Evolutionary conservation across 306 rosid genomes (phyloP).

Genomic region (Bauhinia variegata): DNA sequence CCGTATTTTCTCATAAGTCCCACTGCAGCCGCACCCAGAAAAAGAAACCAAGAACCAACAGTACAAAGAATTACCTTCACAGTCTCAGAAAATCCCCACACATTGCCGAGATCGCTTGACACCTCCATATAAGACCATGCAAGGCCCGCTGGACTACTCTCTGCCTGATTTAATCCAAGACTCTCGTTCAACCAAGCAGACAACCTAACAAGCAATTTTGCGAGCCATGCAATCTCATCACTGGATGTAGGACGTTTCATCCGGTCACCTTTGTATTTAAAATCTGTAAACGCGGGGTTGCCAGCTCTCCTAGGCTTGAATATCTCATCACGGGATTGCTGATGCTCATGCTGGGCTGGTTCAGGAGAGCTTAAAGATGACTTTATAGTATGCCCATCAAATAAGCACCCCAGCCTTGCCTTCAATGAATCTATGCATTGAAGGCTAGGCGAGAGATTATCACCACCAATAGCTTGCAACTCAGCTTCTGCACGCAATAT

Average conservation of each 20-base stretch:
- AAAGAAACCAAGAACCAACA: slow-evolving; percentile 71
- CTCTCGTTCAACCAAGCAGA: slow-evolving; percentile 74
- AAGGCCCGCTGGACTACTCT: slow-evolving; percentile 40
- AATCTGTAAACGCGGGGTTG: slow-evolving; percentile 37
- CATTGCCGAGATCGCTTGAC: slow-evolving; percentile 43
- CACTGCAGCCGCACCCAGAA: slow-evolving; percentile 52
- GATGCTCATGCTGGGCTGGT: slow-evolving; percentile 35
- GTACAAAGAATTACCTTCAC: slow-evolving; percentile 59
- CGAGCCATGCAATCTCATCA: slow-evolving; percentile 85
- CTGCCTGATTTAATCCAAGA: slow-evolving; percentile 65
- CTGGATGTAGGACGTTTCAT: slow-evolving; percentile 83
- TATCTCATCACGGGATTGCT: slow-evolving; percentile 61
- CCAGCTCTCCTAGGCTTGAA: slow-evolving; percentile 81
- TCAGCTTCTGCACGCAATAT: slow-evolving; percentile 87
- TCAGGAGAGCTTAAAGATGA: slow-evolving; percentile 49
- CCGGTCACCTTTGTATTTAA: slow-evolving; percentile 92
- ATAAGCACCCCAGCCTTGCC: slow-evolving; percentile 58
- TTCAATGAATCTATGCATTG: slow-evolving; percentile 71
- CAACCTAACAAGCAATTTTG: slow-evolving; percentile 63
- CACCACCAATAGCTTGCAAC: slow-evolving; percentile 65
- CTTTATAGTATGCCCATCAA: slow-evolving; percentile 55
- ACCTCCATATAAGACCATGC: slow-evolving; percentile 58
- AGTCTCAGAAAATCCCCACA: slow-evolving; percentile 59
- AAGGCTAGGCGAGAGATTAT: slow-evolving; percentile 52
- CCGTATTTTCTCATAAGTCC: slow-evolving; percentile 66